Conservation (phyloP, 106 monocot species). For the Dendrobium catenatum region DNA sequence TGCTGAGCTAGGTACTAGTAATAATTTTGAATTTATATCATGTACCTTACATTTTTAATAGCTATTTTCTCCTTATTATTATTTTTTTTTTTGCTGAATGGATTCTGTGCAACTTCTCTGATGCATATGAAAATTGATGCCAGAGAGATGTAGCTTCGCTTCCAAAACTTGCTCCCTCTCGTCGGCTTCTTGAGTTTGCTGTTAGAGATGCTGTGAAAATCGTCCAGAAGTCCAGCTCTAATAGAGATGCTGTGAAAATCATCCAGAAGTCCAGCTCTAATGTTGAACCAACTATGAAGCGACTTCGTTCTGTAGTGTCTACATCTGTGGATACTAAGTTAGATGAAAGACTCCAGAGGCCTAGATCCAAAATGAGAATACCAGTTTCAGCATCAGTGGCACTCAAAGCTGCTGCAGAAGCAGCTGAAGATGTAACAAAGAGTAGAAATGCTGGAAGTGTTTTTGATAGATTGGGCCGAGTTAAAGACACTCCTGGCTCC, state of each 20-base stretch:
- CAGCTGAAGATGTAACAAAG: constrained; percentile 63
- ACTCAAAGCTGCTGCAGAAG: constrained; percentile 69
- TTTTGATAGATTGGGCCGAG: constrained; percentile 56
- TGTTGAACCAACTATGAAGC: constrained; percentile 40
- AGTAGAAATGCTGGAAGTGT: constrained; percentile 49
- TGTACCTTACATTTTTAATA: neutral
- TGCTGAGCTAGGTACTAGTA: neutral
- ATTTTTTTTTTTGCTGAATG: neutral
- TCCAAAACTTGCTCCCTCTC: constrained; percentile 41
- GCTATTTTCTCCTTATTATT: neutral
- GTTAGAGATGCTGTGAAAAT: constrained; percentile 85
- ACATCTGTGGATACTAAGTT: constrained; percentile 24
- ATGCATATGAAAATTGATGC: neutral
- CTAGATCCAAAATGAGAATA: constrained; percentile 25
- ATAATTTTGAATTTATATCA: neutral
- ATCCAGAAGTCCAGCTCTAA: constrained; percentile 32
- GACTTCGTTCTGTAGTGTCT: constrained; percentile 77
- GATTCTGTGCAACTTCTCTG: neutral
- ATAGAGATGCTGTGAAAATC: constrained; percentile 63
- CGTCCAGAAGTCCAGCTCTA: constrained; percentile 32
- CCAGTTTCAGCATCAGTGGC: constrained; percentile 36
- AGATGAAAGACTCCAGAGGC: constrained; percentile 32
- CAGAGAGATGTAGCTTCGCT: constrained; percentile 42
- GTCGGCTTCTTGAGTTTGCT: constrained; percentile 93
- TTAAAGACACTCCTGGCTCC: neutral